Base-by-base conservation (phyloP, 1,139 yeast genomes). In the Magnusiomyces suaveolens region DNA sequence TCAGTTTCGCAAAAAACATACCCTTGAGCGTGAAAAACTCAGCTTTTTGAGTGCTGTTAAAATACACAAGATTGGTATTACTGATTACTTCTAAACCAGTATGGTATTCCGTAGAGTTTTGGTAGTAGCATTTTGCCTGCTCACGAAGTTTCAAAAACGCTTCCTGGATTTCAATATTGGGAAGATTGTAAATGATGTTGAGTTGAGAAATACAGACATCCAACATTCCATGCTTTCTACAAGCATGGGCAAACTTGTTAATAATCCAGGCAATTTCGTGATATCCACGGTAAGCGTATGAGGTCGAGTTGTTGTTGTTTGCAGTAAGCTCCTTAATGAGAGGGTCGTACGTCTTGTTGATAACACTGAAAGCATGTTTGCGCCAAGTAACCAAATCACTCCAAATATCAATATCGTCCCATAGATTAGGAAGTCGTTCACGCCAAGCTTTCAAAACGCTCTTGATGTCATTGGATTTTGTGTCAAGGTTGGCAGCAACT, bases 221-320 rank as follows among this genome's bases (percentile, higher is more conserved):
- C 0, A 96, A 87, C 95, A 94, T 87, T 59, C 87, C 84, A 67
- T 94, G 99, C 69, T 89, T 88, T 61, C 98, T 79, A 0, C 98
- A 97, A 51, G 92, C 97, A 72, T 94, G 98, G 0, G 99, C 98
- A 75, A 94, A 94, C 57, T 98, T 75, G 69, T 94, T 94, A 64
- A 94, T 92, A 14, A 94, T 96, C 97, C 98, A 94, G 1, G 98
- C 98, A 67, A 92, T 89, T 70, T 94, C 99, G 68, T 94, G 99
- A 72, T 87, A 94, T 1, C 99, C 99, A 60, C 98, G 78, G 69
- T 89, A 94, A 1, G 96, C 97, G 66, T 88, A 89, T 0, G 97
- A 88, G 62, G 87, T 87, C 16, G 89, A 87, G 65, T 84, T 86
- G 57, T 73, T 75, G 54, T 59, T 61, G 20, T 80, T 79, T 54